Conservation (phyloP, 306 rosid species). For the Ammopiptanthus mongolicus region DNA sequence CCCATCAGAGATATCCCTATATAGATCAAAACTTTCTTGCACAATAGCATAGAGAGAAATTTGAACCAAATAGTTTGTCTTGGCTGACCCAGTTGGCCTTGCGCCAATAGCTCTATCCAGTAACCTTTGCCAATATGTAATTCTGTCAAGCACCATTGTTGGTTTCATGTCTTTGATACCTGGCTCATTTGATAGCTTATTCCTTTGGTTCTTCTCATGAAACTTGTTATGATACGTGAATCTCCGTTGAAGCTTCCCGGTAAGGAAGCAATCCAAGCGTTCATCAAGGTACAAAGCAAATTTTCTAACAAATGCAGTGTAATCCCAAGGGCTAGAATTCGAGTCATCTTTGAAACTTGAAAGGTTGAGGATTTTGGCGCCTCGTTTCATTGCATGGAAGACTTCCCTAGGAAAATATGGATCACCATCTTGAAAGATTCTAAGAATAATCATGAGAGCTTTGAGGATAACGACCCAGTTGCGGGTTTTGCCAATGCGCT, state of each 20-base stretch:
- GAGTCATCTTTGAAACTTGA: slow-evolving; percentile 70
- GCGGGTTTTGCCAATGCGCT: slow-evolving; percentile 52
- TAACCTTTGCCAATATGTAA: slow-evolving; percentile 60
- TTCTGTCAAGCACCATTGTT: slow-evolving; percentile 46
- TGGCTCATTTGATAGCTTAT: slow-evolving; percentile 18
- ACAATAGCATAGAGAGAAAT: slow-evolving; percentile 60
- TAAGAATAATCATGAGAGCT: slow-evolving; percentile 66
- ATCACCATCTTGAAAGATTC: slow-evolving; percentile 82
- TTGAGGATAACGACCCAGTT: slow-evolving; percentile 83
- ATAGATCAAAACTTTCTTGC: slow-evolving; percentile 75
- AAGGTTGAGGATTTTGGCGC: slow-evolving; percentile 74
- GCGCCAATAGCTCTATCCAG: slow-evolving; percentile 69
- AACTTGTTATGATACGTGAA: slow-evolving; percentile 10
- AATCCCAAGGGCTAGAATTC: slow-evolving; percentile 72
- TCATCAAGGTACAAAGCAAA: slow-evolving; percentile 81
- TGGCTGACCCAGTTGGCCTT: slow-evolving; percentile 60
- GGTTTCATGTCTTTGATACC: slow-evolving; percentile 67
- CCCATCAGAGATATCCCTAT: slow-evolving; percentile 66
- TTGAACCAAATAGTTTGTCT: slow-evolving; percentile 39
- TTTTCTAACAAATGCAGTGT: slow-evolving; percentile 58
- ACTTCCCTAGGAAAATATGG: slow-evolving; percentile 73
- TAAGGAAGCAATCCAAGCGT: slow-evolving; percentile 65
- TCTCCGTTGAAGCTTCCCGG: slow-evolving; percentile 73
- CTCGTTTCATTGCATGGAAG: slow-evolving; percentile 66
- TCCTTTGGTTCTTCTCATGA: neutral